Evolutionary conservation across 2,329 filamentous ascomycete species (phyloP).

Genomic region (Cercospora zeina): DNA sequence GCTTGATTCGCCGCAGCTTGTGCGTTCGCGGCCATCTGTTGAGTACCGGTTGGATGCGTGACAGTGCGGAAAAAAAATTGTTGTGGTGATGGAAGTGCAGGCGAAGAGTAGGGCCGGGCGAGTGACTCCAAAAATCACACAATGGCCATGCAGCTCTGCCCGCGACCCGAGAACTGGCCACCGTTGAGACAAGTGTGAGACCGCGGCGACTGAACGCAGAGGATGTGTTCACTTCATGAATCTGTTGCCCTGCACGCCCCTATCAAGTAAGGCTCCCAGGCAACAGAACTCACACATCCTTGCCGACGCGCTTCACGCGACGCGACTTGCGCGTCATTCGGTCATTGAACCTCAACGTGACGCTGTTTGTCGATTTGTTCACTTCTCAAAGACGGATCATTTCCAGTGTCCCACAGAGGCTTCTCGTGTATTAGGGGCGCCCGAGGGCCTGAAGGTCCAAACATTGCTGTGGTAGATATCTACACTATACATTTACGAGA

Average conservation of each 20-base stretch:
- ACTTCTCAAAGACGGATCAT: neutral
- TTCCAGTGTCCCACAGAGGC: neutral
- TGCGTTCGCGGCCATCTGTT: neutral
- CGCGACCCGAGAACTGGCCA: too few relatives aligned
- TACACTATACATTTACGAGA: constrained; percentile 3
- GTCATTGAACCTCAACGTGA: neutral
- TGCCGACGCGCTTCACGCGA: neutral
- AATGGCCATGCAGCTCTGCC: neutral
- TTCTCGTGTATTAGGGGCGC: neutral
- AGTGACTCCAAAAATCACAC: neutral
- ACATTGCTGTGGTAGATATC: neutral
- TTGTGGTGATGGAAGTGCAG: neutral
- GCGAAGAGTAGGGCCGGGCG: too few relatives aligned
- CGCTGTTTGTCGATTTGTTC: neutral
- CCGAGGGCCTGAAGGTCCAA: neutral
- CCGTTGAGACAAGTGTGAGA: too few relatives aligned
- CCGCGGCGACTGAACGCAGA: too few relatives aligned
- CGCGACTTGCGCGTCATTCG: neutral
- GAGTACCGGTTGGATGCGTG: neutral
- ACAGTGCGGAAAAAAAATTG: neutral
- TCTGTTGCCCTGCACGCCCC: too few relatives aligned
- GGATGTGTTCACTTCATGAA: too few relatives aligned
- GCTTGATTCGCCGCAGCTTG: neutral
- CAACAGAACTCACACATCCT: neutral
- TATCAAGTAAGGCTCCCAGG: too few relatives aligned